Evolutionary conservation across 805 yeast genomes (phyloP).

Genomic region (Citeromyces nyonsensis): DNA sequence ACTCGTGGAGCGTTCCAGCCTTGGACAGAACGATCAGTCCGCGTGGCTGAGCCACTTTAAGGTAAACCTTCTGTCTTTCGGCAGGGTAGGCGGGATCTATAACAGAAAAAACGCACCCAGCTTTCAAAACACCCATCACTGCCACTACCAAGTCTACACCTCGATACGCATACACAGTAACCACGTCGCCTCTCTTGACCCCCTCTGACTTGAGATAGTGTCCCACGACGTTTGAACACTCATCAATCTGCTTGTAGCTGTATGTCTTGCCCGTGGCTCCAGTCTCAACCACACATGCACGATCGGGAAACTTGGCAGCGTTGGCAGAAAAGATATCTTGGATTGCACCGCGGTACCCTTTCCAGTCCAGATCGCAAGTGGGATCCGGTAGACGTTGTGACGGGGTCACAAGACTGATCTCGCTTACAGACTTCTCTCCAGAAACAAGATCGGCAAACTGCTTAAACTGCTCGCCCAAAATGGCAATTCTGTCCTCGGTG

Average conservation of each 20-base stretch:
- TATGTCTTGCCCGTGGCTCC: conserved; percentile 49
- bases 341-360: conserved; percentile 83
- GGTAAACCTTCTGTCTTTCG: conserved; percentile 86
- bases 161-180: conserved; percentile 94
- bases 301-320: conserved; percentile 72
- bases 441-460: conserved; percentile 28
- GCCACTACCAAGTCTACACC: conserved; percentile 96
- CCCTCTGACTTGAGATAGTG: conserved; percentile 75
- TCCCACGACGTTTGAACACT: conserved; percentile 87
- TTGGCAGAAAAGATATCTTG: conserved; percentile 89
- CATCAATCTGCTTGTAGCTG: conserved; percentile 76
- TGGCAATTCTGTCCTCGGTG: conserved; percentile 49
- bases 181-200: conserved; percentile 82
- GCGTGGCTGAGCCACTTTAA: conserved; percentile 84
- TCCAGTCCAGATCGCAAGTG: conserved; percentile 76
- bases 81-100: conserved; percentile 99
- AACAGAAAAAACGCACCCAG: conserved; percentile 97
- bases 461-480: conserved; percentile 58
- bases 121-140: conserved; percentile 94
- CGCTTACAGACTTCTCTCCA: conserved; percentile 27
- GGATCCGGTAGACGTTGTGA: conserved; percentile 80
- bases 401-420: conserved; percentile 53
- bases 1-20: conserved; percentile 70
- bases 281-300: conserved; percentile 89
- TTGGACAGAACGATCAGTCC: conserved; percentile 83